phyloP scores from a whole-genome alignment of 345 rosid species.

The Gossypium turneri region DNA sequence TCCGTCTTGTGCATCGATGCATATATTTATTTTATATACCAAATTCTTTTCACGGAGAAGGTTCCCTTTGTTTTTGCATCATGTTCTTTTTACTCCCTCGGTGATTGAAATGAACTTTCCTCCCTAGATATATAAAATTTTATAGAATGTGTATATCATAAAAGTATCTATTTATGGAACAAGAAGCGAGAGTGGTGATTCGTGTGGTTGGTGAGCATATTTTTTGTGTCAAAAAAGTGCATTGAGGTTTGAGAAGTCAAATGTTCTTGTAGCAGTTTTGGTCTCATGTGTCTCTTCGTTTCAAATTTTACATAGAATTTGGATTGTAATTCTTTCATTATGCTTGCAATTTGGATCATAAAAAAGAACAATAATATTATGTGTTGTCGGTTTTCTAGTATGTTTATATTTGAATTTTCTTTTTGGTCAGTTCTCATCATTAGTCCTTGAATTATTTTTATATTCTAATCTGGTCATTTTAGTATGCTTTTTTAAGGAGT shows the following conservation, averaged over 20 bases:
- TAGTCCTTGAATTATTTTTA: too few species aligned
- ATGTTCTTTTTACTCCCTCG: too few species aligned
- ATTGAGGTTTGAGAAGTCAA: conserved; percentile 29
- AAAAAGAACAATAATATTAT: background rate
- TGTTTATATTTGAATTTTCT: background rate
- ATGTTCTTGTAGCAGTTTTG: conserved; percentile 51
- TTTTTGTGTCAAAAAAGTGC: conserved; percentile 8
- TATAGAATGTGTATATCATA: conserved; percentile 26
- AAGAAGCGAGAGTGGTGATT: conserved; percentile 18
- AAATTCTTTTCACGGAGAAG: conserved; percentile 26
- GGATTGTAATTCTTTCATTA: conserved; percentile 48
- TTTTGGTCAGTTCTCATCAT: too few species aligned
- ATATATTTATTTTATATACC: conserved; percentile 22
- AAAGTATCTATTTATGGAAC: conserved; percentile 34
- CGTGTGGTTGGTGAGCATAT: conserved; percentile 17
- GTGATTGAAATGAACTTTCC: too few species aligned
- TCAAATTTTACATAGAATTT: conserved; percentile 19
- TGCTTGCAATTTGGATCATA: conserved; percentile 20
- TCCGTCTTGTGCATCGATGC: conserved; percentile 26
- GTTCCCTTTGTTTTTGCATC: too few species aligned
- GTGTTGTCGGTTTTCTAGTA: background rate
- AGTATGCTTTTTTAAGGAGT: too few species aligned
- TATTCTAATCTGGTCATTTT: too few species aligned
- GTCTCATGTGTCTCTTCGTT: conserved; percentile 22
- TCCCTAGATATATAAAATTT: too few species aligned